Evolutionary conservation across 768 basidiomycete species (phyloP).

Genomic region (Boletus subcaerulescens): DNA sequence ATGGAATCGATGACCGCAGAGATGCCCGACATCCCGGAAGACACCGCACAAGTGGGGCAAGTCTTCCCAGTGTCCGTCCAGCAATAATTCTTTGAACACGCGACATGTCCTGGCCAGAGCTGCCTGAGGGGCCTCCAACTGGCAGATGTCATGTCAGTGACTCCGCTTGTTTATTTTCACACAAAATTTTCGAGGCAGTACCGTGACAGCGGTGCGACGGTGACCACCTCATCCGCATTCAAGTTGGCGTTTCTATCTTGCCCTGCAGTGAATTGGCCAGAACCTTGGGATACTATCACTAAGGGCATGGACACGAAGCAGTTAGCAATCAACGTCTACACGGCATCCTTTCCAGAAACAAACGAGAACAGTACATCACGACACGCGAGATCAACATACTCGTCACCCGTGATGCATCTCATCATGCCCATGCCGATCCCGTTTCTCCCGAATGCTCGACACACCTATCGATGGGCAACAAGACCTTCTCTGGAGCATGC

Average conservation of each 20-base stretch:
- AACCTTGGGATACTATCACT: too few species aligned
- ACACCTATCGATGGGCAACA: constrained; percentile 76
- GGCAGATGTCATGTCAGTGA: too few species aligned
- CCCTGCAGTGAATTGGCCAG: too few species aligned
- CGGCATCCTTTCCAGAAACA: background rate
- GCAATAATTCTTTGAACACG: background rate
- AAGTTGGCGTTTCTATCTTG: too few species aligned
- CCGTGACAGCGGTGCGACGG: too few species aligned
- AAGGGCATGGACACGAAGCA: too few species aligned
- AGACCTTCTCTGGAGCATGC: constrained; percentile 77
- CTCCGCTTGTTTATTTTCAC: too few species aligned
- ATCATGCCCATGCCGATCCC: constrained; percentile 54
- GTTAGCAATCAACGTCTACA: background rate
- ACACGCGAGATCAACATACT: constrained; percentile 67
- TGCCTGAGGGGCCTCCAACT: too few species aligned
- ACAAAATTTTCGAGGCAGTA: too few species aligned
- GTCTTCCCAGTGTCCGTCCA: background rate
- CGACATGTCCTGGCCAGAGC: background rate
- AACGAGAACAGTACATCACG: constrained; percentile 32
- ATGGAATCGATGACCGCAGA: background rate
- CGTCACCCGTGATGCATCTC: constrained; percentile 38
- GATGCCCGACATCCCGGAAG: background rate
- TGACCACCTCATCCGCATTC: too few species aligned
- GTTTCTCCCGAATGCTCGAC: constrained; percentile 75
- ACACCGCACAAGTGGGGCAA: background rate